Evolutionary conservation across 371 early-diverging fungal genomes (phyloP).

Genomic region (Batkoa obscura): DNA sequence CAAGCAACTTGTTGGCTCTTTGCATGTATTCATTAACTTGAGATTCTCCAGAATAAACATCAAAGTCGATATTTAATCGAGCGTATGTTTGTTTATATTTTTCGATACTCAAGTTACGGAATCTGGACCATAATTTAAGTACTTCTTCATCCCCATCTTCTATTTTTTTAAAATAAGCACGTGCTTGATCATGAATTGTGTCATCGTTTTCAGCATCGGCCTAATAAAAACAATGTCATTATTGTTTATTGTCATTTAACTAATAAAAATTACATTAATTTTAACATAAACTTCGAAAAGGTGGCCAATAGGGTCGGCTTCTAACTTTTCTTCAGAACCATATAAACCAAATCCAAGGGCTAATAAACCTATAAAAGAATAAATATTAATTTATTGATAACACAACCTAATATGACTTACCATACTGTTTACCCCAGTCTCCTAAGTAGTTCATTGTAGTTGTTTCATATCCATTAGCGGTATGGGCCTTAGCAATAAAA

Average conservation of each 20-base stretch:
- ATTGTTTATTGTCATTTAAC: constrained; percentile 2
- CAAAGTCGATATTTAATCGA: constrained; percentile 88
- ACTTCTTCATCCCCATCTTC: constrained; percentile 89
- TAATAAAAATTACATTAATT: constrained; percentile 50
- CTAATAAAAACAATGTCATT: constrained; percentile 8
- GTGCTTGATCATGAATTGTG: constrained; percentile 69
- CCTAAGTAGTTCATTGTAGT: constrained; percentile 96
- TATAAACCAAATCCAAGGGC: constrained; percentile 83
- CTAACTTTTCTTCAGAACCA: constrained; percentile 59
- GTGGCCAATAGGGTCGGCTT: constrained; percentile 82
- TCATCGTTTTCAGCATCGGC: constrained; percentile 43
- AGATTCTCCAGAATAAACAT: constrained; percentile 98
- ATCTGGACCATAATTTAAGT: constrained; percentile 73
- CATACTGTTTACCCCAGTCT: constrained; percentile 99
- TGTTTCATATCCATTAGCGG: constrained; percentile 73
- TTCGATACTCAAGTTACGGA: constrained; percentile 85
- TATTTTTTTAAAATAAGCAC: constrained; percentile 93
- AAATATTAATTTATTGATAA: not conserved
- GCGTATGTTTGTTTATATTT: constrained; percentile 89
- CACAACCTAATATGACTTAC: constrained; percentile 11
- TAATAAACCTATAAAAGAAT: constrained; percentile 37
- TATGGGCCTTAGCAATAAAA: constrained; percentile 69
- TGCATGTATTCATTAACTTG: constrained; percentile 68
- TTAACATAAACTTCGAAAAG: constrained; percentile 91
- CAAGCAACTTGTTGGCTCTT: constrained; percentile 52